phyloP scores from a whole-genome alignment of 1,284 basidiomycete genomes.

The Fomitopsis betulina region DNA sequence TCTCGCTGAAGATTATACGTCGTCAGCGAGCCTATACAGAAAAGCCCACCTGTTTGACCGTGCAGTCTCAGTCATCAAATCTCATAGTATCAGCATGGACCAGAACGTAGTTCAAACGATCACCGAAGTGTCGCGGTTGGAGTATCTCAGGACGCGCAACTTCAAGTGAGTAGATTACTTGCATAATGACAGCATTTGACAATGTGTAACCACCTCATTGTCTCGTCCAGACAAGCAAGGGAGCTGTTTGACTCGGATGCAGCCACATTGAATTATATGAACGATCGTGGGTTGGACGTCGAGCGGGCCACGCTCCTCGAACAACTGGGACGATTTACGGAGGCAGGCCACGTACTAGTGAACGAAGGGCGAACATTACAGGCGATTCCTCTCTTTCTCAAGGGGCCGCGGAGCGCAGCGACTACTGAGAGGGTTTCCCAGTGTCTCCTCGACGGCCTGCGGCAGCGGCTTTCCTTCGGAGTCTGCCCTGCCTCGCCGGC shows the following conservation, averaged over 20 bases:
- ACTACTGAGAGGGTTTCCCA: conserved; percentile 15
- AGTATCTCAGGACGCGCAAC: conserved; percentile 42
- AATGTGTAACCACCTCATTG: background rate
- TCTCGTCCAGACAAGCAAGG: conserved; percentile 36
- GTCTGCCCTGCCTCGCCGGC: conserved; percentile 7
- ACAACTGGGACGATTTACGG: conserved; percentile 35
- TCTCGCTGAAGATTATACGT: conserved; percentile 38
- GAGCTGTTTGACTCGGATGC: conserved; percentile 47
- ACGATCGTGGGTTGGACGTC: conserved; percentile 48
- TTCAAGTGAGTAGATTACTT: conserved; percentile 34
- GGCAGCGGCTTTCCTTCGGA: conserved; percentile 24
- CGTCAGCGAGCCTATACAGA: conserved; percentile 43
- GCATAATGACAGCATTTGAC: no score
- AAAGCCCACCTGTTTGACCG: conserved; percentile 49
- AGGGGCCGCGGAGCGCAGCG: conserved; percentile 21
- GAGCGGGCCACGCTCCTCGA: conserved; percentile 48
- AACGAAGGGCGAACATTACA: conserved; percentile 44
- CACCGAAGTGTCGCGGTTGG: conserved; percentile 42
- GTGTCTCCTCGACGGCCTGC: conserved; percentile 23
- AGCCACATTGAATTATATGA: conserved; percentile 52
- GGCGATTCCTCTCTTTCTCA: conserved; percentile 44
- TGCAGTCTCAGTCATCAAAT: conserved; percentile 43
- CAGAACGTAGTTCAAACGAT: conserved; percentile 35
- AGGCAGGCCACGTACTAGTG: conserved; percentile 56
- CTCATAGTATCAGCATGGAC: conserved; percentile 29